Evolutionary conservation across 2,329 filamentous ascomycete genomes (phyloP), one percentile per base, ranked within the genome.

Genomic region (Emmonsia crescens): DNA sequence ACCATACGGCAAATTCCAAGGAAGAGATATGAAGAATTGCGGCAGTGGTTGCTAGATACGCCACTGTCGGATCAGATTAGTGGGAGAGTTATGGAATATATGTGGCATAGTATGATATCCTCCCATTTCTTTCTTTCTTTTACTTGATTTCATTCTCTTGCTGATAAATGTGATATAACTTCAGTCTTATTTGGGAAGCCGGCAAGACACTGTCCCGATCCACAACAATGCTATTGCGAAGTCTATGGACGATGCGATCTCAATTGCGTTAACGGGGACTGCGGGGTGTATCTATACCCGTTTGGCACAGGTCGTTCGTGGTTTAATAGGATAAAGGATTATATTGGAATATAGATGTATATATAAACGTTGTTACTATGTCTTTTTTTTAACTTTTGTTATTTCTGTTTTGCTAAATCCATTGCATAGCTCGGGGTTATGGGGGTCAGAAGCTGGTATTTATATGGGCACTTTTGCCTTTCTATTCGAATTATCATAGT

Each of bases 71-170:
- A 86, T 68, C 77, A 78, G 24, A 71, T 80, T 33, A 84, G 80
- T 40, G 85, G 85, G 2, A 75, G 85, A 19, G 78, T 87, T 2
- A 79, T 86, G 70, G 85, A 88, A 68, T 87, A 85, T 66, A 72
- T 84, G 29, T 88, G 85, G 85, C 85, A 88, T 69, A 78, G 83
- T 72, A 77, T 79, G 64, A 63, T 21, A 5, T 5, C 46, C 38
- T 14, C 27, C 19, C n/a, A n/a, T n/a, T n/a, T n/a, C 16, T 19
- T 46, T 36, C 52, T 29, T 9, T 36, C 33, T 8, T 57, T 56
- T 1, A 5, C 44, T 12, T 58, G 60, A 68, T 46, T n/a, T n/a
- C n/a, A 67, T 67, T 59, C 19, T 33, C n/a, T 65, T 40, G 59
- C 64, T 33, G 55, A 64, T 3, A 24, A n/a, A n/a, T 3, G 62